Base-by-base conservation (phyloP, 345 rosid species). In the Ceriops decandra region DNA sequence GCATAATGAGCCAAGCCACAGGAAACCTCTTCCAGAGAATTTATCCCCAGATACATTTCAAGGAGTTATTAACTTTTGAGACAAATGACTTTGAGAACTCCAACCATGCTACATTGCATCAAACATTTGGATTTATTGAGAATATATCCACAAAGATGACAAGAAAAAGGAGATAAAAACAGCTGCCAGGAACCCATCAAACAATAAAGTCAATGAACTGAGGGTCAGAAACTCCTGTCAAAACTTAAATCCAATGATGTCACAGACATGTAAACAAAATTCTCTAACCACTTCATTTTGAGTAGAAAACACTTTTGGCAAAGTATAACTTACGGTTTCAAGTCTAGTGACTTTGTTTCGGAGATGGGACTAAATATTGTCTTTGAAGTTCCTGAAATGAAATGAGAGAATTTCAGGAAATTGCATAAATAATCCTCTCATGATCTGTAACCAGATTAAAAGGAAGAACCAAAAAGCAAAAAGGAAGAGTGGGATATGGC, bases 291-390 rank as follows among this genome's bases (percentile, higher is more conserved):
- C 51, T 42, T 42, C 5, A 9, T 42, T 42, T 13, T 0, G 1
- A 42, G 49, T 13, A 13, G 49, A 11, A 42, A 13, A 42, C 49
- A 42, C 49, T 42, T 13, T 42, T 42, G 49, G 16, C 5, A 27
- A 27, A 38, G 64, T 54, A 53, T 33, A 31, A 72, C 91, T 82
- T 81, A 93, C 97, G 89, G 70, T 80, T 89, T 90, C 83, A 87
- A 62, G 76, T 89, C 98, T 8, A 87, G 76, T 71, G 88, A 82
- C 72, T 83, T 88, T 79, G 86, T 80, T 10, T 87, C 88, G 32
- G 85, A 93, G 52, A 83, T 46, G n/a, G 88, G 71, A 60, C 65
- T 81, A 63, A 68, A 36, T 62, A 78, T 85, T 81, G 83, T 87
- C 79, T 82, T 91, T 27, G 84, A 78, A 49, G 84, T 52, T 79